These are phyloP conservation scores for Zea mays DNA, from an alignment of 176 grass and related monocot species.

Conservation along the genomic window DNA sequence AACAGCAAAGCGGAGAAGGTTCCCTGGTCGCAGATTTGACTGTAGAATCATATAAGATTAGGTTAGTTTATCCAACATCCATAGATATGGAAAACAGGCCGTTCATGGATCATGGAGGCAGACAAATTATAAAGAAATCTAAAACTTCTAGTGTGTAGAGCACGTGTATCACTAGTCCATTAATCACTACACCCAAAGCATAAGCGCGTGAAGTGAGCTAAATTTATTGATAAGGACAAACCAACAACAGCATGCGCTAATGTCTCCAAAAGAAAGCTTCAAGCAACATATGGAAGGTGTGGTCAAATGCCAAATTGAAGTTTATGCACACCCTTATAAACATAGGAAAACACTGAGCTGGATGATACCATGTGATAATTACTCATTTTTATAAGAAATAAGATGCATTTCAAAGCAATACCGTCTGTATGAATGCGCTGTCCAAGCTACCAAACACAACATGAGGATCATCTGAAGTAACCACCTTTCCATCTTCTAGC, in stretches of 20 bases:
- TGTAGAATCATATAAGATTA: conserved; percentile 32
- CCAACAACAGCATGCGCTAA: conserved; percentile 9
- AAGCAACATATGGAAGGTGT: not conserved
- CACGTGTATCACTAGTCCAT: not conserved
- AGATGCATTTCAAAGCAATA: conserved; percentile 40
- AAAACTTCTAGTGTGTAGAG: not conserved
- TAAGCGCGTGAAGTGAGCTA: not conserved
- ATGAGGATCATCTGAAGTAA: conserved; percentile 88
- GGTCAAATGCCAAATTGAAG: not conserved
- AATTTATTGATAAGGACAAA: not conserved
- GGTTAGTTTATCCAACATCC: conserved; percentile 22
- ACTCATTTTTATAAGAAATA: conserved; percentile 21
- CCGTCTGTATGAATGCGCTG: conserved; percentile 76
- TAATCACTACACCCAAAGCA: not conserved
- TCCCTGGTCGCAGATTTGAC: conserved; percentile 65
- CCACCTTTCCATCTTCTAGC: conserved; percentile 83
- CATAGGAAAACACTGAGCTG: not conserved
- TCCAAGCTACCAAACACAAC: conserved; percentile 67
- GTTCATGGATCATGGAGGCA: not conserved
- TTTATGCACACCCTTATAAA: not conserved
- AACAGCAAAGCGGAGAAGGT: conserved; percentile 71
- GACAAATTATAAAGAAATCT: not conserved
- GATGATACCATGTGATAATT: not conserved
- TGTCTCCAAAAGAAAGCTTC: not conserved
- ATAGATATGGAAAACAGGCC: not conserved